Evolutionary conservation across 768 basidiomycete species (phyloP), one percentile per base, ranked within the genome.

Genomic region (Pholiota molesta): DNA sequence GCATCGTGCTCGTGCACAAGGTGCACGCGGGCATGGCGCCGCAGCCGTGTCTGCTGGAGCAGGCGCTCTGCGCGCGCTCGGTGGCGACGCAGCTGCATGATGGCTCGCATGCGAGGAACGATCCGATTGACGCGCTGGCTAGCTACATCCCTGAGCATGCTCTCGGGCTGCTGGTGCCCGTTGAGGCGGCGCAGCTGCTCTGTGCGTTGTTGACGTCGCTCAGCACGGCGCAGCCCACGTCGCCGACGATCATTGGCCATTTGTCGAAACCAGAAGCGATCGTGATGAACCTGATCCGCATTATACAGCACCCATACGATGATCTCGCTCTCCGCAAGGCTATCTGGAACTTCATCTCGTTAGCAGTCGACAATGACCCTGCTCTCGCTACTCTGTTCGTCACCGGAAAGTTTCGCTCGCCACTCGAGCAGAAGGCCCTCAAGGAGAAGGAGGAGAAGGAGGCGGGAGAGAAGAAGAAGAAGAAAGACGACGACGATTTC

Each of bases 301-400:
- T 94, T 37, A 78, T 91, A 6, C 85, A 87, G 59, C 89, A 94
- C 69, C 91, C 92, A 0, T 93, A 91, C 65, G 90, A 94, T 31
- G 93, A 94, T 45, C 78, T 88, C 19, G 70, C 81, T 8, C 80
- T 93, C 33, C 87, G 91, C 19, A 88, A 83, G 54, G 84, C 90
- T 0, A 86, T 92, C 5, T 98, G 96, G 95, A 84, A 83, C 63
- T 90, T 97, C 65, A 87, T 97, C 40, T 77, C 91, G 0, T 79
- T 92, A 17, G 89, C 92, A 1, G 86, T 96, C 14, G 88, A 92
- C 67, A 90, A 89, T 63, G 94, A 95, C 70, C 94, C 96, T 0
- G 94, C 95, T 0, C 79, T 97, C 5, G 88, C 91, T 2, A 81
- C 86, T 57, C 78, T 97, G 28, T 88, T 95, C 61, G 88, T 95